Percentiles rank a stretch among this genome's conserved stretches.
phyloP scores from a whole-genome alignment of 2,329 filamentous ascomycete genomes.

The Claviceps sorghi region DNA sequence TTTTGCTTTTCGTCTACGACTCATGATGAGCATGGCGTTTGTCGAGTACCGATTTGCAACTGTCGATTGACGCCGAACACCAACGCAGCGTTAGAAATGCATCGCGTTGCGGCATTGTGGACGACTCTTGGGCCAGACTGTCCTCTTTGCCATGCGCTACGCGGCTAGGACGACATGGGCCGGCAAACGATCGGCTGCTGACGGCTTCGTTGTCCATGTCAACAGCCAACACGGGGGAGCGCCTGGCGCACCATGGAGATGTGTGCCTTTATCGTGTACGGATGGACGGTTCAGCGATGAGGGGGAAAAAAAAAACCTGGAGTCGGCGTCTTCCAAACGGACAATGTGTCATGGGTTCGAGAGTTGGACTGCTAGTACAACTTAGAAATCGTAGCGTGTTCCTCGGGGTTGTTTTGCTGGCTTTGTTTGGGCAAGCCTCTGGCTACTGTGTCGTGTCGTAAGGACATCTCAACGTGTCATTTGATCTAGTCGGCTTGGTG shows the following conservation, averaged over 20 bases:
- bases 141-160: neutral
- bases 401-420: neutral
- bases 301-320: too few species aligned
- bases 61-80: neutral
- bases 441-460: neutral
- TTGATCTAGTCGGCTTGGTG: neutral
- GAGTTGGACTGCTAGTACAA: neutral
- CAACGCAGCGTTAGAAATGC: neutral
- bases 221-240: too few species aligned
- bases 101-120: neutral
- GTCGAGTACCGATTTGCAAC: too few species aligned
- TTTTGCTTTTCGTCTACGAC: neutral
- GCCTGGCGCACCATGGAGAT: neutral
- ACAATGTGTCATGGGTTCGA: neutral
- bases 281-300: too few species aligned
- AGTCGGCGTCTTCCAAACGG: neutral
- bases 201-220: neutral
- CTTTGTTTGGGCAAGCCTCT: neutral
- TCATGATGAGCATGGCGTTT: conserved; percentile 1
- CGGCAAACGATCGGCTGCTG: neutral
- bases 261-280: too few species aligned
- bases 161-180: neutral
- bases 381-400: neutral
- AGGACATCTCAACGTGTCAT: neutral
- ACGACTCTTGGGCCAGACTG: neutral